These are phyloP conservation scores for Cercis canadensis DNA, from an alignment of 306 rosid species.

Conservation along the genomic window DNA sequence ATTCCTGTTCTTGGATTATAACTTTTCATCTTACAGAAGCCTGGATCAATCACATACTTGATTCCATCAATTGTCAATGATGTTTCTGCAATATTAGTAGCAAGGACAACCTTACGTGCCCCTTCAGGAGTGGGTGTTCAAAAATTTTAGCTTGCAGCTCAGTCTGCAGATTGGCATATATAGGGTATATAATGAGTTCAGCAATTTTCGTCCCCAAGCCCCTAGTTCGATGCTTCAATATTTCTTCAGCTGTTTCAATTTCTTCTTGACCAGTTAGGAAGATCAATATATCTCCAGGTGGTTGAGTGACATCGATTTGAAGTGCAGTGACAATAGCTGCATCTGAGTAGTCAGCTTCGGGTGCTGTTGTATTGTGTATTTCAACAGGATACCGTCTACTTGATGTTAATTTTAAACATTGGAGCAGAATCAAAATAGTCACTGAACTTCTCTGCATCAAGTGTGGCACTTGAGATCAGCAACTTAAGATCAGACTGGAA, in stretches of 20 bases:
- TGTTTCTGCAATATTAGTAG: slow-evolving; percentile 97
- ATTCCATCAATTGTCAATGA: slow-evolving; percentile 97
- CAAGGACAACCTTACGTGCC: slow-evolving; percentile 94
- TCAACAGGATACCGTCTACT: slow-evolving; percentile 96
- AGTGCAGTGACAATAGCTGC: slow-evolving; percentile 94
- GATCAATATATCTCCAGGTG: slow-evolving; percentile 89
- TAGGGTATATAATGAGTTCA: slow-evolving; percentile 91
- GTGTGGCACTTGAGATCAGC: slow-evolving; percentile 95
- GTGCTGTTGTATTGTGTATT: slow-evolving; percentile 86
- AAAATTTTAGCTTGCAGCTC: slow-evolving; percentile 94
- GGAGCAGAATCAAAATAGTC: slow-evolving; percentile 96
- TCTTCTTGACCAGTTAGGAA: slow-evolving; percentile 98
- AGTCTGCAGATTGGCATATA: slow-evolving; percentile 94
- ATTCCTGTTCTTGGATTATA: slow-evolving; percentile 93
- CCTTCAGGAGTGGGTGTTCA: slow-evolving; percentile 98
- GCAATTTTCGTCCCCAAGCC: slow-evolving; percentile 96
- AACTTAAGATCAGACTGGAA: slow-evolving; percentile 93
- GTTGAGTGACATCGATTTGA: slow-evolving; percentile 90
- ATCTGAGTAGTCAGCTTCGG: slow-evolving; percentile 96
- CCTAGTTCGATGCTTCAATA: slow-evolving; percentile 80
- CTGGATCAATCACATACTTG: slow-evolving; percentile 96
- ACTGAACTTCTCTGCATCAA: slow-evolving; percentile 95
- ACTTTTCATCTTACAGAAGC: slow-evolving; percentile 80
- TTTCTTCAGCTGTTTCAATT: slow-evolving; percentile 97
- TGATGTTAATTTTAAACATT: slow-evolving; percentile 88